phyloP scores from a whole-genome alignment of 345 rosid genomes.

The Euclidium syriacum region DNA sequence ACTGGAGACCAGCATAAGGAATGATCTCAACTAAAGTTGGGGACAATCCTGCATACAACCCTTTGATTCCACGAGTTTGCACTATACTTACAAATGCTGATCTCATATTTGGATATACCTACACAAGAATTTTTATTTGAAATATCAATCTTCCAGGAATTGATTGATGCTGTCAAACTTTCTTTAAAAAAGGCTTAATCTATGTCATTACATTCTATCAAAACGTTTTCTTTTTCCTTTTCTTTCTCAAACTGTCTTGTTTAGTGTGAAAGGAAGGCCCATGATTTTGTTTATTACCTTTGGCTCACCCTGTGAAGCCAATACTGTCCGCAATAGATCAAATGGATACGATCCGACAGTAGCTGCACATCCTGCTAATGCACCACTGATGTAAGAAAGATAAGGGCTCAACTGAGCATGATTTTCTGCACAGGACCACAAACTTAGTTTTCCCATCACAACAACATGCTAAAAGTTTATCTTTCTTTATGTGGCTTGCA shows the following conservation, averaged over 20 bases:
- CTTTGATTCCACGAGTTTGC: conserved; percentile 66
- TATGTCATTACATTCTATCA: too few relatives aligned
- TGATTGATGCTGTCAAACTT: too few relatives aligned
- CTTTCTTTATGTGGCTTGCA: too few relatives aligned
- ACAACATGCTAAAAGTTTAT: too few relatives aligned
- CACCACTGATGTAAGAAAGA: conserved; percentile 77
- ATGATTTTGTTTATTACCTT: too few relatives aligned
- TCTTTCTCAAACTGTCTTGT: too few relatives aligned
- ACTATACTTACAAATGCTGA: conserved; percentile 76
- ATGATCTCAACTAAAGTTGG: conserved; percentile 91
- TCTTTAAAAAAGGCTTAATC: too few relatives aligned
- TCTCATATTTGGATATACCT: conserved; percentile 96
- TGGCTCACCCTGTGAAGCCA: conserved; percentile 98
- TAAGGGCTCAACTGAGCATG: conserved; percentile 80
- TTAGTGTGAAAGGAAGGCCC: too few relatives aligned
- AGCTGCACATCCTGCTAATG: conserved; percentile 92
- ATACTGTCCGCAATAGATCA: conserved; percentile 83
- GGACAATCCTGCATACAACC: conserved; percentile 86
- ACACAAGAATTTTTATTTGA: too few relatives aligned
- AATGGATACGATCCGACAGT: conserved; percentile 97
- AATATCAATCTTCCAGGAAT: too few relatives aligned
- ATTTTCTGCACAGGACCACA: conserved; percentile 56
- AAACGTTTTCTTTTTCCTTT: too few relatives aligned
- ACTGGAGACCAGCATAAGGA: conserved; percentile 97
- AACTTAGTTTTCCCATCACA: not conserved